phyloP scores from a whole-genome alignment of 495 filamentous ascomycete species.

The Articulospora tetracladia region DNA sequence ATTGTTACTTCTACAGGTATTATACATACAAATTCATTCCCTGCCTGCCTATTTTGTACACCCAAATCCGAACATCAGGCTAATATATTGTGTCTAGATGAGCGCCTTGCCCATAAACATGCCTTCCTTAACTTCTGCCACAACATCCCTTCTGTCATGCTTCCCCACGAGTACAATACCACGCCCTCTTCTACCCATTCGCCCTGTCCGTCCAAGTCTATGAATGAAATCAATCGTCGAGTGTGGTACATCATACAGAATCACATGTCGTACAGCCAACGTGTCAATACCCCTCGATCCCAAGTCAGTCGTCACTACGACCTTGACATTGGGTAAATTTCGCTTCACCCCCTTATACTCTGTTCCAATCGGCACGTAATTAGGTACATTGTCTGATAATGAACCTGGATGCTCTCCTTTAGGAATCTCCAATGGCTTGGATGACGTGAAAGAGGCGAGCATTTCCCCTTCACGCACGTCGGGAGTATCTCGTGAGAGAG shows the following conservation, averaged over 20 bases:
- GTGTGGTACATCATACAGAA: slow-evolving; percentile 94
- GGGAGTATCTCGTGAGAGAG: slow-evolving; percentile 76
- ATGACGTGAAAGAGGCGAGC: slow-evolving; percentile 69
- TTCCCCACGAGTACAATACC: slow-evolving; percentile 88
- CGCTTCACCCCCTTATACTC: slow-evolving; percentile 22
- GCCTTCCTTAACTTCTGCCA: slow-evolving; percentile 86
- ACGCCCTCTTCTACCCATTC: slow-evolving; percentile 88
- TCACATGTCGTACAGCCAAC: slow-evolving; percentile 81
- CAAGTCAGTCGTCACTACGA: slow-evolving; percentile 91
- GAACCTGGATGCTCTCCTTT: slow-evolving; percentile 30
- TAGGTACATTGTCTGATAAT: slow-evolving; percentile 25
- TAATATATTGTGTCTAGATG: slow-evolving; percentile 47
- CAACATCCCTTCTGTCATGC: slow-evolving; percentile 83
- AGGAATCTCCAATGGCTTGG: slow-evolving; percentile 40
- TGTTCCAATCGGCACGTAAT: slow-evolving; percentile 22
- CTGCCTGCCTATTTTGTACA: background rate
- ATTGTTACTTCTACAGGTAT: background rate
- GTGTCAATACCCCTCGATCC: slow-evolving; percentile 93
- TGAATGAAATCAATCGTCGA: slow-evolving; percentile 97
- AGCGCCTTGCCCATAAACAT: slow-evolving; percentile 91
- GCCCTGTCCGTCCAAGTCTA: slow-evolving; percentile 81
- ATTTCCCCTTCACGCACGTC: slow-evolving; percentile 69
- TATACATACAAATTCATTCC: background rate
- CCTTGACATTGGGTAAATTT: slow-evolving; percentile 67
- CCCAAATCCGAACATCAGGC: background rate